phyloP scores from a whole-genome alignment of 2,329 filamentous ascomycete species.

The Zymoseptoria crescenta region DNA sequence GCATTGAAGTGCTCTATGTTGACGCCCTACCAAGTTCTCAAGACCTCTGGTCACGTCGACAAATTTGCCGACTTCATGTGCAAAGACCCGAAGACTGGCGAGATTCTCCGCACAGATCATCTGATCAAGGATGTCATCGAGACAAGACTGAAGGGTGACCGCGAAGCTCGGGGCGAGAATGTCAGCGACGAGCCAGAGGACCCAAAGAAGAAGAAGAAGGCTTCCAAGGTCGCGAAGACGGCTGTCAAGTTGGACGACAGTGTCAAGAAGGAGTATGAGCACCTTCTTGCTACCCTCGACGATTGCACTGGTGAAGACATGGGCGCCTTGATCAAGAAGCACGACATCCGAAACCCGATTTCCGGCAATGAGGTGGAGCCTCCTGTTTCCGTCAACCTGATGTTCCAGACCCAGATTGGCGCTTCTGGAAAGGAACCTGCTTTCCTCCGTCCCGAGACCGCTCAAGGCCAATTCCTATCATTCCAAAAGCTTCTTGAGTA shows the following conservation, averaged over 20 bases:
- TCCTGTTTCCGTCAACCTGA: slow-evolving; percentile 92
- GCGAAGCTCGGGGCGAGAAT: slow-evolving; percentile 80
- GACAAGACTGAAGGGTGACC: slow-evolving; percentile 77
- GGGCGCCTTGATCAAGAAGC: slow-evolving; percentile 79
- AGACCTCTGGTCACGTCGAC: slow-evolving; percentile 89
- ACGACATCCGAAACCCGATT: slow-evolving; percentile 80
- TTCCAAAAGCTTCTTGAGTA: slow-evolving; percentile 95
- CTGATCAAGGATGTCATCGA: slow-evolving; percentile 92
- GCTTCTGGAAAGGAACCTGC: slow-evolving; percentile 80
- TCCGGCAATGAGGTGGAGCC: slow-evolving; percentile 69
- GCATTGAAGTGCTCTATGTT: slow-evolving; percentile 91
- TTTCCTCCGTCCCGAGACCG: slow-evolving; percentile 87
- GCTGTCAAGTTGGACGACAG: slow-evolving; percentile 76
- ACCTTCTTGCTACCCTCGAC: slow-evolving; percentile 85
- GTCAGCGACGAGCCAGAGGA: slow-evolving; percentile 66
- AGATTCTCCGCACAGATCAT: slow-evolving; percentile 93
- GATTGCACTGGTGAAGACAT: slow-evolving; percentile 87
- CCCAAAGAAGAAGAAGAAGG: slow-evolving; percentile 77
- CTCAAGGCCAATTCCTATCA: slow-evolving; percentile 96
- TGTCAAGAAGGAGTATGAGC: slow-evolving; percentile 81
- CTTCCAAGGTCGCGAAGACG: slow-evolving; percentile 60
- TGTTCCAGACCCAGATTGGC: slow-evolving; percentile 95
- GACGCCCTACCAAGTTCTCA: slow-evolving; percentile 86
- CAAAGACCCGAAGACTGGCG: slow-evolving; percentile 83
- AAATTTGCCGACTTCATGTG: slow-evolving; percentile 98